Evolutionary conservation across 805 yeast species (phyloP), one percentile per base, ranked within the genome.

Genomic region (Zygotorulaspora florentina): DNA sequence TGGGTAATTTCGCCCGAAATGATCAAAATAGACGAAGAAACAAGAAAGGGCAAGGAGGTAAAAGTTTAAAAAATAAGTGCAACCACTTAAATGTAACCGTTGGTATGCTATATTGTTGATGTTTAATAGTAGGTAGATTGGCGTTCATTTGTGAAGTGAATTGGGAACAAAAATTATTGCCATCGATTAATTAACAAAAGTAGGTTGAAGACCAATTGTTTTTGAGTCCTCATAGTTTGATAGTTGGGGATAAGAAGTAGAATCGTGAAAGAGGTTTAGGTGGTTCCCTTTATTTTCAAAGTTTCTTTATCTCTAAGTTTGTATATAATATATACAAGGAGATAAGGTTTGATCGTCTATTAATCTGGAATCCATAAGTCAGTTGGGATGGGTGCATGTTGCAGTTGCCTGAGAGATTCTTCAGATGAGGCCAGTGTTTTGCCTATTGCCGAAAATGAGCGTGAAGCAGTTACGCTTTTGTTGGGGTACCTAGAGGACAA

Each of bases 381-480:
- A 35, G 15, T 39, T 28, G 35, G 13, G 33, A 77, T 77, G 83
- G 83, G 83, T 53, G 63, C 65, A 44, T 74, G 81, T 57, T 74
- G 76, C 53, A 75, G 81, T 62, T 74, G 80, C 57, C 53, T 70
- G 27, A 58, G 50, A 38, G 62, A 59, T 31, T 44, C 60, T 29
- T 50, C 56, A 36, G 62, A 75, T 39, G 76, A 72, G 42, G 69
- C 77, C 40, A 82, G 79, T 51, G 80, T 57, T 70, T 77, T 83
- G 77, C 70, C 91, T 85, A 51, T 93, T 46, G 97, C 96, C 9
- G 98, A 93, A 59, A 89, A 91, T 62, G 99, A 93, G 70, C 78
- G 99, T 50, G 96, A 88, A 58, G 99, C 99, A 26, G 96, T 93
- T 39, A 83, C 96, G 7, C 87, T 91, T 2, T 73, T 93, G 45